Base-by-base conservation (phyloP, 306 rosid genomes). In the Ziziphus jujuba region DNA sequence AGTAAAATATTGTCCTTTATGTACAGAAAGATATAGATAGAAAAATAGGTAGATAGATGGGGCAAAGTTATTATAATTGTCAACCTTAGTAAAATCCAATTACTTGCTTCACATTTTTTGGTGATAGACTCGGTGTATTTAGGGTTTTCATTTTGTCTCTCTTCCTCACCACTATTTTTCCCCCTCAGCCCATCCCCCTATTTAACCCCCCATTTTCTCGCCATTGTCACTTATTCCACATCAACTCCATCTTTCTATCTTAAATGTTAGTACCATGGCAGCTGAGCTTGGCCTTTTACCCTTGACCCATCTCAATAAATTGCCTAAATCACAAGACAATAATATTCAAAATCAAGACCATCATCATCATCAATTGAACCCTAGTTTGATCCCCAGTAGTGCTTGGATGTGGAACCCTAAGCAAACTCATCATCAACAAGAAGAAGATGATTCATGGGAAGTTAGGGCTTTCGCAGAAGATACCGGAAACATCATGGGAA, bases 391-490 rank as follows among this genome's bases (percentile, higher is more conserved):
- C 43, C 31, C n/a, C n/a, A n/a, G 23, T 44, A 9, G 56, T 45
- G 9, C 67, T 52, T 84, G 85, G 84, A 87, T 87, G 96, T 87
- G 96, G 95, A 85, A 87, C 81, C 86, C 93, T 77, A 86, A 61
- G 74, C 78, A 79, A 16, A 50, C 40, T 2, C 77, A 61, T 3
- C 68, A 65, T 2, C 63, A 44, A 7, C 62, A 45, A 6, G 86
- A 81, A 8, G 95, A 89, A 0, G 97, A 92, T 8, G 98, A 92
- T 59, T 89, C 97, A 2, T 92, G 97, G 98, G 98, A 89, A 74
- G 97, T 86, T 1, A 74, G 87, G 61, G 96, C 98, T 45, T 92
- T 92, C 34, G 98, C 93, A 0, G 98, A 87, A 73, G 98, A 92
- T 74, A 92, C 97, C 0, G 81, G 84, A 60, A 85, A 83, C 75